Evolutionary conservation across 805 yeast species (phyloP).

Genomic region (Metschnikowia chrysomelidarum): DNA sequence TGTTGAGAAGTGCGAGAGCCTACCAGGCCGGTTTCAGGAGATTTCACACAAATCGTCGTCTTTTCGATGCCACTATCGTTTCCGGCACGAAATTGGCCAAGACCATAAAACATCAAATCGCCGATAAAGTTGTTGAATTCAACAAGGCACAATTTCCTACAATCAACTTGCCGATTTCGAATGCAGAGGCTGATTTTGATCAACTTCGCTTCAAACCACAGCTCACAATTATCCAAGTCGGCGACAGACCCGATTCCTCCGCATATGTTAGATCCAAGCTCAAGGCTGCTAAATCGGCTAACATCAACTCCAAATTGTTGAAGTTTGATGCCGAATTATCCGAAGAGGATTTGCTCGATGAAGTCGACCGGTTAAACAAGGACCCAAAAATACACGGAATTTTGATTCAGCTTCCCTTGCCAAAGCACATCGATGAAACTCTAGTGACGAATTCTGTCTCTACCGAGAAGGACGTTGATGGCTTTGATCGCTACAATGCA

Average conservation of each 20-base stretch:
- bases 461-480: conserved; percentile 89
- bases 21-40: conserved; percentile 10
- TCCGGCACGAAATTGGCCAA: conserved; percentile 45
- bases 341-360: conserved; percentile 58
- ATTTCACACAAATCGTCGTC: conserved; percentile 15
- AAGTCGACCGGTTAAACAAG: conserved; percentile 62
- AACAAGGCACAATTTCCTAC: conserved; percentile 30
- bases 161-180: conserved; percentile 16
- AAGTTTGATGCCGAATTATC: conserved; percentile 62
- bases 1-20: conserved; percentile 16
- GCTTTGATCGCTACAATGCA: conserved; percentile 83
- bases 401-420: conserved; percentile 87
- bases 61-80: conserved; percentile 34
- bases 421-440: conserved; percentile 75
- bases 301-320: conserved; percentile 63
- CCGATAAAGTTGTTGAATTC: conserved; percentile 38
- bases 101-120: conserved; percentile 34
- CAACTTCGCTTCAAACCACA: conserved; percentile 60
- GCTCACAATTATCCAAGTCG: conserved; percentile 85
- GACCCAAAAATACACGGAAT: conserved; percentile 83
- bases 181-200: conserved; percentile 24
- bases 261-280: conserved; percentile 90
- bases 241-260: conserved; percentile 83
- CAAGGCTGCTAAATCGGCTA: conserved; percentile 84
- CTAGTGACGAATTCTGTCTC: conserved; percentile 77